A percentile compares a stretch with the other conserved stretches of the same genome.
Conservation (phyloP, 2,329 filamentous ascomycete genomes). For the Mollisiaceae sp. region DNA sequence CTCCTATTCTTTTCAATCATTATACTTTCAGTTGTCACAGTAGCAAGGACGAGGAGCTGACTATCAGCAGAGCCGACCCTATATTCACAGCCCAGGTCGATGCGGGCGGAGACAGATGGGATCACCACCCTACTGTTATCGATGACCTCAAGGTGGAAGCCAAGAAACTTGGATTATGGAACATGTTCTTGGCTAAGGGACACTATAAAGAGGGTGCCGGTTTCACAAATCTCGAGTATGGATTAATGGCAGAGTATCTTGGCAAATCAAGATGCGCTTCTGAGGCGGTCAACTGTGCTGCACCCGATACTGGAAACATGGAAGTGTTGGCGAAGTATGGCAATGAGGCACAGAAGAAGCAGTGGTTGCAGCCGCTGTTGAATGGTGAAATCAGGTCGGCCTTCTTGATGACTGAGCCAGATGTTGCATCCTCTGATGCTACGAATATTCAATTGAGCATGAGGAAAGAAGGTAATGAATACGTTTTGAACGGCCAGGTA, state of each 20-base stretch:
- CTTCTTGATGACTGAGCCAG: constrained; percentile 93
- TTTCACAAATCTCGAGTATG: constrained; percentile 95
- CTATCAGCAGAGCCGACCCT: constrained; percentile 67
- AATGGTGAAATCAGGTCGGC: constrained; percentile 86
- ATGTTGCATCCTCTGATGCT: constrained; percentile 87
- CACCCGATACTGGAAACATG: constrained; percentile 95
- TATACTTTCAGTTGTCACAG: constrained; percentile 14
- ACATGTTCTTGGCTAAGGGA: constrained; percentile 94
- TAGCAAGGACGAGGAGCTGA: constrained; percentile 24
- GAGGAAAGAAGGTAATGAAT: constrained; percentile 81
- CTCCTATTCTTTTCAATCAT: constrained; percentile 12
- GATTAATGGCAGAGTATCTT: constrained; percentile 94
- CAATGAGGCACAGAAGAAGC: constrained; percentile 79
- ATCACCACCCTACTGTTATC: constrained; percentile 77
- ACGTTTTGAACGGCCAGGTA: constrained; percentile 87
- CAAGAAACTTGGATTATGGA: constrained; percentile 86
- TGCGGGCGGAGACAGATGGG: constrained; percentile 75
- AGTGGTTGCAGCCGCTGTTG: constrained; percentile 83
- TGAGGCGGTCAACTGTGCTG: constrained; percentile 88
- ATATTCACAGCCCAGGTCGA: constrained; percentile 83
- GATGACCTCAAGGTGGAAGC: constrained; percentile 91
- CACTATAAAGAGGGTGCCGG: constrained; percentile 96
- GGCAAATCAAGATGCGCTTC: constrained; percentile 84
- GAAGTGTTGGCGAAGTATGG: constrained; percentile 93
- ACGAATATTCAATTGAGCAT: constrained; percentile 91